These are phyloP conservation scores for Tetracentron sinense DNA, from an alignment of 164 flowering plant genomes.

Conservation along the genomic window DNA sequence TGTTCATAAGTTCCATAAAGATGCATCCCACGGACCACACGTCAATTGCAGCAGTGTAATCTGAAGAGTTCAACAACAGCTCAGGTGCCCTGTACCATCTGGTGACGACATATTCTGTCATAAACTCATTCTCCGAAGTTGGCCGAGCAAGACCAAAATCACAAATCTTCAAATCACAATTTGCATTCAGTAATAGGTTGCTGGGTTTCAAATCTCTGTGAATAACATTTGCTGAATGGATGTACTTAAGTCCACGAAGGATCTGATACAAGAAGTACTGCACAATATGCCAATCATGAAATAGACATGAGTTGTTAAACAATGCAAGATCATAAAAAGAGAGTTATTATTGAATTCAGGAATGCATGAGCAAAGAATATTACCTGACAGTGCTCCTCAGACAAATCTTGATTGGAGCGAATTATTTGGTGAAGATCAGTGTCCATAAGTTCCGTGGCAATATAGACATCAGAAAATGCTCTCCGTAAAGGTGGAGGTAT, in stretches of 20 bases:
- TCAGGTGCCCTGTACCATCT: conserved; percentile 99
- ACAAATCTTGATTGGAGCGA: conserved; percentile 77
- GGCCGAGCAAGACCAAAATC: conserved; percentile 97
- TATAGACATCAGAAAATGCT: conserved; percentile 85
- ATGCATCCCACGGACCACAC: conserved; percentile 99
- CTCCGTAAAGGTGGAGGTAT: conserved; percentile 79
- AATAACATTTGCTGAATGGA: conserved; percentile 89
- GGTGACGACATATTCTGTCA: conserved; percentile 97
- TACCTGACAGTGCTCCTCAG: conserved; percentile 96
- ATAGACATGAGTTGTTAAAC: conserved; percentile 8
- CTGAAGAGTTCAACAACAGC: conserved; percentile 74
- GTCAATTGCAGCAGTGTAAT: conserved; percentile 93
- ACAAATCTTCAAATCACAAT: conserved; percentile 83
- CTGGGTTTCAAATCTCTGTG: conserved; percentile 95
- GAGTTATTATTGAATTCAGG: background rate
- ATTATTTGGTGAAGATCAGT: conserved; percentile 96
- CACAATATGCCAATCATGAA: conserved; percentile 18
- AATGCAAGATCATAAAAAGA: conserved; percentile 5
- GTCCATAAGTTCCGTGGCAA: conserved; percentile 90
- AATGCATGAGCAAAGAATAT: background rate
- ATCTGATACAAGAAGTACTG: conserved; percentile 96
- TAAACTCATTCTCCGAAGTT: conserved; percentile 65
- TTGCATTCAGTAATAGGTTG: conserved; percentile 84
- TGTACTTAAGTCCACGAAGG: conserved; percentile 87
- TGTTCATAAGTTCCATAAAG: conserved; percentile 86